A percentile compares a stretch with the other conserved stretches of the same genome.
Conservation (phyloP, 306 rosid genomes). For the Dicorynia guianensis region DNA sequence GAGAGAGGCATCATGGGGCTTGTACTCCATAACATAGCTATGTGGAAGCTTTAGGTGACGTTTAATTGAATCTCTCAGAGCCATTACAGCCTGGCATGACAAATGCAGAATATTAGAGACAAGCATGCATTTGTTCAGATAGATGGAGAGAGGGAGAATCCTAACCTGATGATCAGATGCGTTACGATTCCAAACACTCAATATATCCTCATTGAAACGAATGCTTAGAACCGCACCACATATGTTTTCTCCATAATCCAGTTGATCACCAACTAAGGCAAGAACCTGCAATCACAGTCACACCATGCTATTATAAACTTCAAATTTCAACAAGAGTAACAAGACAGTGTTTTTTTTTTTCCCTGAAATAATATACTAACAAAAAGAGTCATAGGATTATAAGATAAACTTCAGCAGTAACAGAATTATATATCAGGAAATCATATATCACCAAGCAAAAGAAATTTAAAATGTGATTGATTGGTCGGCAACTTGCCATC, state of each 20-base stretch:
- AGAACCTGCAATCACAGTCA: slow-evolving; percentile 67
- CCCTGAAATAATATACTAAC: no score
- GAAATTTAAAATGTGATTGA: slow-evolving; percentile 26
- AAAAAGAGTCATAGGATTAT: neutral
- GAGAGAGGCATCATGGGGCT: slow-evolving; percentile 89
- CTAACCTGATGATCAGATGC: slow-evolving; percentile 92
- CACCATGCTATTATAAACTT: slow-evolving; percentile 26
- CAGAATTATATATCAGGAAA: neutral
- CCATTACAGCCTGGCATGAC: slow-evolving; percentile 80
- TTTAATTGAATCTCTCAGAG: slow-evolving; percentile 85
- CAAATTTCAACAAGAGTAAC: neutral
- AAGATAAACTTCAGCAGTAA: neutral
- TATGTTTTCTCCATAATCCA: slow-evolving; percentile 86
- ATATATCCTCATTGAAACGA: slow-evolving; percentile 92
- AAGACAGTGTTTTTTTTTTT: no score
- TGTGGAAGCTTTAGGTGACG: slow-evolving; percentile 91
- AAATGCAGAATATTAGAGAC: slow-evolving; percentile 11
- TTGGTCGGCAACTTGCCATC: neutral
- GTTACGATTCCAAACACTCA: slow-evolving; percentile 90
- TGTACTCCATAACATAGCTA: slow-evolving; percentile 91
- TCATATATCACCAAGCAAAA: slow-evolving; percentile 15
- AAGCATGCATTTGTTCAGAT: neutral
- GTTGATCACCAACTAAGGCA: slow-evolving; percentile 91
- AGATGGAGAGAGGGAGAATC: slow-evolving; percentile 2
- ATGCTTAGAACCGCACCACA: slow-evolving; percentile 94